Evolutionary conservation across 2,329 filamentous ascomycete genomes (phyloP).

Genomic region (Colletotrichum graminicola): DNA sequence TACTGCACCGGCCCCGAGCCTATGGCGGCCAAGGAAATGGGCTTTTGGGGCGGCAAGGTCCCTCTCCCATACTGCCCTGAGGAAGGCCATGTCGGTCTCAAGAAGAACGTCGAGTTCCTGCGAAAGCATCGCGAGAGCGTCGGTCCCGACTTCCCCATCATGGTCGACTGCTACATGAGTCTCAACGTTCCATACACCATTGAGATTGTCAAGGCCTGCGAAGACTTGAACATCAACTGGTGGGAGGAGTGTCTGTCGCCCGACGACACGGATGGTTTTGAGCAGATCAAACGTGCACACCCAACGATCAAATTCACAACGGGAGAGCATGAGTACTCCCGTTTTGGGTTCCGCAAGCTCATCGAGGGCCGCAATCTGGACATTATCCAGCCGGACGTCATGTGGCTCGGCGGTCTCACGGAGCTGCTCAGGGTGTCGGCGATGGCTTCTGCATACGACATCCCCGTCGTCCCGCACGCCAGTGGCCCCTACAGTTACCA

Average conservation of each 20-base stretch:
- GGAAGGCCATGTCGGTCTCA: slow-evolving; percentile 83
- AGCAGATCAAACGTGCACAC: slow-evolving; percentile 89
- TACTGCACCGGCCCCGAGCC: slow-evolving; percentile 96
- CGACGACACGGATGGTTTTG: slow-evolving; percentile 92
- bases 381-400: slow-evolving; percentile 95
- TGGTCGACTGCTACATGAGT: slow-evolving; percentile 98
- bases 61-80: slow-evolving; percentile 90
- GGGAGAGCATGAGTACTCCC: slow-evolving; percentile 94
- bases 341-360: slow-evolving; percentile 94
- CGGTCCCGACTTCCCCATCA: slow-evolving; percentile 90
- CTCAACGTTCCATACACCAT: slow-evolving; percentile 94
- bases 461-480: slow-evolving; percentile 94
- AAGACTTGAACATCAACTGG: slow-evolving; percentile 92
- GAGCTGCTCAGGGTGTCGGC: slow-evolving; percentile 91
- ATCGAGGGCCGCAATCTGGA: slow-evolving; percentile 92
- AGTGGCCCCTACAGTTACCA: slow-evolving; percentile 96
- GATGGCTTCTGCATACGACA: slow-evolving; percentile 92
- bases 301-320: slow-evolving; percentile 94
- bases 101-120: slow-evolving; percentile 92
- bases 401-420: slow-evolving; percentile 96
- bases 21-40: slow-evolving; percentile 82
- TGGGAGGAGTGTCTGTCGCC: slow-evolving; percentile 95
- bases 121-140: slow-evolving; percentile 86
- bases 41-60: slow-evolving; percentile 92
- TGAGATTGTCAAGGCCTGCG: slow-evolving; percentile 85